Conservation (phyloP, 805 yeast species). For the Myxozyma vanderwaltii region DNA sequence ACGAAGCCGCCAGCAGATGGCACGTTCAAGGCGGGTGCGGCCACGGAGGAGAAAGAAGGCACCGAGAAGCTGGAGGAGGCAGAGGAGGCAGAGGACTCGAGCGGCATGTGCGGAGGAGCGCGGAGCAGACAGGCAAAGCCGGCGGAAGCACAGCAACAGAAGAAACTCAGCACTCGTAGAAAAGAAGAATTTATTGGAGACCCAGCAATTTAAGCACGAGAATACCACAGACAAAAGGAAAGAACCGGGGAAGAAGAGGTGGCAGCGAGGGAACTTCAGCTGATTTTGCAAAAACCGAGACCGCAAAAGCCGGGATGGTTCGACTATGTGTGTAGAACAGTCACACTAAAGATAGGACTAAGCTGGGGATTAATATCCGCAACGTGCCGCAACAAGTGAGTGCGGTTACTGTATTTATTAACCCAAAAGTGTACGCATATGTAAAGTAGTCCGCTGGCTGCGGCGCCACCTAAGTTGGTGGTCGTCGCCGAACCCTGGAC, state of each 20-base stretch:
- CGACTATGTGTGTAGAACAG: not conserved
- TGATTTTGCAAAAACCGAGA: not conserved
- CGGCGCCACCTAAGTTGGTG: too few relatives aligned
- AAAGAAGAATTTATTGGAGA: not conserved
- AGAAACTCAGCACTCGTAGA: not conserved
- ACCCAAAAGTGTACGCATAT: not conserved
- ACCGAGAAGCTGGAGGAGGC: not conserved
- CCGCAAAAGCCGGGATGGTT: not conserved
- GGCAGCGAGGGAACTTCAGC: not conserved
- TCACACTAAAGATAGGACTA: not conserved
- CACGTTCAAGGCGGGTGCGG: not conserved
- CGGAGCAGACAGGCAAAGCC: not conserved
- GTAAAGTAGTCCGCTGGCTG: not conserved
- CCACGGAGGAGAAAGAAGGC: not conserved
- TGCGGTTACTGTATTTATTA: not conserved
- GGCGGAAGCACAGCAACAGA: constrained; percentile 4
- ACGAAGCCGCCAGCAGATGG: constrained; percentile 1
- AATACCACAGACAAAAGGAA: not conserved
- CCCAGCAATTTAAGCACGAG: not conserved
- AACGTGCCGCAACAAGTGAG: not conserved
- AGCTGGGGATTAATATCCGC: not conserved
- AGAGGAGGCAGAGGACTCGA: constrained; percentile 1
- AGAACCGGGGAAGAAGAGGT: not conserved
- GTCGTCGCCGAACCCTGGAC: too few relatives aligned
- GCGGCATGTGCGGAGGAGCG: constrained; percentile 10